Evolutionary conservation across 1,284 basidiomycete species (phyloP), one percentile per base, ranked within the genome.

Genomic region (Athelia sp.): DNA sequence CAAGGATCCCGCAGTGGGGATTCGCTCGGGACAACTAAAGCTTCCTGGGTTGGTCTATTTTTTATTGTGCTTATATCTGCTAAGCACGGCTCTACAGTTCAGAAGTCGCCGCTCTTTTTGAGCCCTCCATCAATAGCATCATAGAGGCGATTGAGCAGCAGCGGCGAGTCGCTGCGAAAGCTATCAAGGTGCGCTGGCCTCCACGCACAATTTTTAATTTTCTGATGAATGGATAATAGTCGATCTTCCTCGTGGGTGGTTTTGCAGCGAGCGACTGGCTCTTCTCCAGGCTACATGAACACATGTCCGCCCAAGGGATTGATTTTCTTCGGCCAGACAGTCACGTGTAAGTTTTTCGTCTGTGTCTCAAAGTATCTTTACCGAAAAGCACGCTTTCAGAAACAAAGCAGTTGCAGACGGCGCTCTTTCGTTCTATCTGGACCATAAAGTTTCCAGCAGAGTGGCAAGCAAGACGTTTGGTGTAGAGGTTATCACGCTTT

Each of bases 321-420:
- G 55, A 54, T 1, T 61, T 79, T 26, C 65, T 63, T 51, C 67
- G 75, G 2, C 76, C 75, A 14, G 74, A 78, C 43, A 64, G 62
- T 29, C 69, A 75, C 50, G 68, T 71, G 76, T 77, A 48, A 48
- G 72, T 3, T 26, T n/a, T 29, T 24, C 43, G 17, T 10, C 31
- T 23, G 6, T n/a, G 23, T 40, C 15, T 8, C 19, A 9, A 18
- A 44, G 8, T 31, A 32, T 1, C 21, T 38, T 29, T 45, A 26
- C 10, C 10, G 9, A 14, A 74, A 40, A 44, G 6, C 31, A 34
- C 1, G 22, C 38, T 29, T 24, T 46, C 47, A 80, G 72, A 19
- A 73, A 72, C 54, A 75, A 73, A 34, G 74, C 71, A 1, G 72
- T 75, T 3, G 64, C 73, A 3, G 69, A 75, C 31, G 73, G 73